A percentile compares a stretch with the other conserved stretches of the same genome.
Conservation (phyloP, 257 asterid species). For the Prunella vulgaris region DNA sequence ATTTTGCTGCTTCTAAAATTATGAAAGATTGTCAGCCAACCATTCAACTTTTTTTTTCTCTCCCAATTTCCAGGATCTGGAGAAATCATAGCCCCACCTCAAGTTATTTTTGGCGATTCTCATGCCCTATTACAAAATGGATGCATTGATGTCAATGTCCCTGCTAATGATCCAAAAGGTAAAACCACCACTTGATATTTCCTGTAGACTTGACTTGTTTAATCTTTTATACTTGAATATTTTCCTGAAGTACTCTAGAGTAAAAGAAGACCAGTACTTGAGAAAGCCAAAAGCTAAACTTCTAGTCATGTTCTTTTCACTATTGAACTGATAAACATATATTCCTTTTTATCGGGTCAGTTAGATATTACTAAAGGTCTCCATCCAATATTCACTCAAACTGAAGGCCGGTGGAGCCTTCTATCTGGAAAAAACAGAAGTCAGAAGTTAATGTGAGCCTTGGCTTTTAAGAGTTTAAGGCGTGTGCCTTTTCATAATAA, state of each 20-base stretch:
- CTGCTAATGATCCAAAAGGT: constrained; percentile 33
- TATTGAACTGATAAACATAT: background rate
- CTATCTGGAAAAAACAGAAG: no score
- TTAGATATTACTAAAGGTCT: no score
- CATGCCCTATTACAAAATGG: constrained; percentile 22
- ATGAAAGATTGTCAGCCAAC: constrained; percentile 9
- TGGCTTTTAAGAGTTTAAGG: no score
- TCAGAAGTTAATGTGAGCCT: no score
- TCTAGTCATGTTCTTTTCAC: background rate
- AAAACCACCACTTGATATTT: constrained; percentile 8
- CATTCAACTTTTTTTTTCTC: background rate
- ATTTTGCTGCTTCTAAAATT: constrained; percentile 11
- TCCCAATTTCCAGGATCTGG: constrained; percentile 29
- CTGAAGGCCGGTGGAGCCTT: no score
- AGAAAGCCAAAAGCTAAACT: background rate
- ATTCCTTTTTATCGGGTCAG: background rate
- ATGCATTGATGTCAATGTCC: constrained; percentile 20
- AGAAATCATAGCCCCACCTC: constrained; percentile 24
- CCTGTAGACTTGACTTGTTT: background rate
- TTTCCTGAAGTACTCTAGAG: background rate
- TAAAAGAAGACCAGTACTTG: background rate
- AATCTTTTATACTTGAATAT: background rate
- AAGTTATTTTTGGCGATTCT: constrained; percentile 22
- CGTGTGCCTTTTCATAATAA: no score
- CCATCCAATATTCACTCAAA: no score